Conservation (phyloP, 768 basidiomycete genomes). For the Rossbeevera mucosa region DNA sequence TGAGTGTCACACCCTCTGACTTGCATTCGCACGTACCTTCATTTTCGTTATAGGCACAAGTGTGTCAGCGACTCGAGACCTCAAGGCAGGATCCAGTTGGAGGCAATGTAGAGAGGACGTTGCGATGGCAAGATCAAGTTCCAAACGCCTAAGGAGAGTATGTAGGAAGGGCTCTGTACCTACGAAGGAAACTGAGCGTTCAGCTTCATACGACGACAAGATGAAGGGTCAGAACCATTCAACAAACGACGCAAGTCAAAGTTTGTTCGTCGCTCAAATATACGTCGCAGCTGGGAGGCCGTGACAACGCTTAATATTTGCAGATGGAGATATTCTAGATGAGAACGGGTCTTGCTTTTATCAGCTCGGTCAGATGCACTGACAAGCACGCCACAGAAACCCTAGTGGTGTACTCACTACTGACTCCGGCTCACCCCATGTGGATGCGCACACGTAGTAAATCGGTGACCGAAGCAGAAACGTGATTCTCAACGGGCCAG, state of each 20-base stretch:
- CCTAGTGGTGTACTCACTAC: conserved; percentile 56
- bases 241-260: conserved; percentile 82
- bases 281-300: conserved; percentile 72
- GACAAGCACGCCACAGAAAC: background rate
- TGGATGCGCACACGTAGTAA: conserved; percentile 87
- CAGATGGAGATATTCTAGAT: conserved; percentile 92
- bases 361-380: conserved; percentile 33
- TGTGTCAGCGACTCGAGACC: conserved; percentile 73
- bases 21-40: conserved; percentile 47
- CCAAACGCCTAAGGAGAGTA: conserved; percentile 64
- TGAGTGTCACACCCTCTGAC: background rate
- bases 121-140: conserved; percentile 76
- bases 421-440: conserved; percentile 95
- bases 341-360: conserved; percentile 82
- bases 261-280: conserved; percentile 87
- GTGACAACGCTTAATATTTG: conserved; percentile 92
- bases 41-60: conserved; percentile 79
- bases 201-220: background rate
- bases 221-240: conserved; percentile 42
- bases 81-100: conserved; percentile 60
- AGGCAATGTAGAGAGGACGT: conserved; percentile 80
- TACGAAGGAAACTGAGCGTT: conserved; percentile 26
- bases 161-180: conserved; percentile 81
- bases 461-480: conserved; percentile 84
- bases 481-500: conserved; percentile 76